A percentile compares a stretch with the other conserved stretches of the same genome.
These are phyloP conservation scores for Clonostachys rosea DNA, from an alignment of 2,329 filamentous ascomycete genomes.

Conservation along the genomic window DNA sequence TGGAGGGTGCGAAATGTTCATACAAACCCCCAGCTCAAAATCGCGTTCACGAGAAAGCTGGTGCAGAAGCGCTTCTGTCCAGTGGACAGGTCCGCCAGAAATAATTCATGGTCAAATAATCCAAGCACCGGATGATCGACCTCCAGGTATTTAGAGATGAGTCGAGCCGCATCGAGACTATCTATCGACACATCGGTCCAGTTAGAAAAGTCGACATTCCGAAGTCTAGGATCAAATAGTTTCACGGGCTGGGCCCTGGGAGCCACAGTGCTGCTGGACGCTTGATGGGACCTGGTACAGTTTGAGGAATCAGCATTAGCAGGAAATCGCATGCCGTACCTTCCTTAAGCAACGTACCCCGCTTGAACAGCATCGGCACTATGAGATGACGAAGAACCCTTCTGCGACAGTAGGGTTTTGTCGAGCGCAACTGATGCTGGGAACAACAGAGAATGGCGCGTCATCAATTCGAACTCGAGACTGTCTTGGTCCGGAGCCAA, in stretches of 20 bases:
- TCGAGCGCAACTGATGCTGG: constrained; percentile 4
- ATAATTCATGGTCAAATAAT: constrained; percentile 23
- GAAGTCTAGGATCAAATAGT: not conserved
- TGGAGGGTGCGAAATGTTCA: not conserved
- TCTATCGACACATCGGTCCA: constrained; percentile 3
- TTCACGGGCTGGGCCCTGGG: not conserved
- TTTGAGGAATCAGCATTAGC: not conserved
- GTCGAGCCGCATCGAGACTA: constrained; percentile 1
- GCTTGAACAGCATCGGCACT: not conserved
- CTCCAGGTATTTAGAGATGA: constrained; percentile 24
- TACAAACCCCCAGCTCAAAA: constrained; percentile 27
- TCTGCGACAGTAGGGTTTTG: not conserved
- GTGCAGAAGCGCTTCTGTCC: constrained; percentile 19
- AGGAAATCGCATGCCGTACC: no score
- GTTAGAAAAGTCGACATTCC: constrained; percentile 1
- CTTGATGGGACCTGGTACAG: not conserved
- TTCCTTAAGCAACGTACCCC: not conserved
- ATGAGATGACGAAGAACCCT: not conserved
- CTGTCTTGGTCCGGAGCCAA: constrained; percentile 4
- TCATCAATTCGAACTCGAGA: constrained; percentile 7
- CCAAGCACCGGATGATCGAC: constrained; percentile 30
- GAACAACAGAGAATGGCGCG: constrained; percentile 3
- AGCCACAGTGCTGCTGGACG: not conserved
- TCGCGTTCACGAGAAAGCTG: constrained; percentile 23
- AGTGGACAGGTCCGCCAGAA: constrained; percentile 22